Evolutionary conservation across 495 filamentous ascomycete species (phyloP).

Genomic region (Aspergillus kassunensis): DNA sequence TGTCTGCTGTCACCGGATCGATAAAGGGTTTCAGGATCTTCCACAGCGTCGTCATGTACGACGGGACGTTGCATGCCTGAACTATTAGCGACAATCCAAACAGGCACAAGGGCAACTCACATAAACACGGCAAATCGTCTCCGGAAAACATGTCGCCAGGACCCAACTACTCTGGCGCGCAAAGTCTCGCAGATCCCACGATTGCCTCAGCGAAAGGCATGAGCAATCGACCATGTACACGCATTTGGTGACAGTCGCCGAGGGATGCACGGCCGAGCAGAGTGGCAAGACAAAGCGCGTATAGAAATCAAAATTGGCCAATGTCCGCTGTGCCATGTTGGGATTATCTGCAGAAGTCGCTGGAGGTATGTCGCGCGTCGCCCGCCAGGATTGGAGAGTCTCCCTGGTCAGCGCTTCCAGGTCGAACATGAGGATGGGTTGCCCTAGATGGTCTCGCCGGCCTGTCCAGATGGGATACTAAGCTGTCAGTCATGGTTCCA

Average conservation of each 20-base stretch:
- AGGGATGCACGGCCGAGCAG: constrained; percentile 20
- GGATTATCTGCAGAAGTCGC: neutral
- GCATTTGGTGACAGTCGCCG: constrained; percentile 16
- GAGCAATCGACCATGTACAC: constrained; percentile 27
- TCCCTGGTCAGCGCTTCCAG: constrained; percentile 16
- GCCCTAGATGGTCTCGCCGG: constrained; percentile 24
- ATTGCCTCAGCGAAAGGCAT: constrained; percentile 22
- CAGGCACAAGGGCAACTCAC: constrained; percentile 13
- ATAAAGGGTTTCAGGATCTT: constrained; percentile 24
- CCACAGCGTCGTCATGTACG: constrained; percentile 27
- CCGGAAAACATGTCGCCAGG: constrained; percentile 30
- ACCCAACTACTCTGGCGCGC: constrained; percentile 25
- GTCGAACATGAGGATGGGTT: constrained; percentile 27
- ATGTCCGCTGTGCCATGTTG: constrained; percentile 23
- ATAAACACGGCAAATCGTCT: constrained; percentile 26
- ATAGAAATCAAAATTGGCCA: constrained; percentile 22
- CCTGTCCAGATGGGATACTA: constrained; percentile 39
- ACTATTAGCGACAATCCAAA: neutral
- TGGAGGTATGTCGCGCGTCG: constrained; percentile 9
- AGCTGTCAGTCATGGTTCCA: neutral
- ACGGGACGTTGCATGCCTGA: constrained; percentile 28
- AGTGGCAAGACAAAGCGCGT: constrained; percentile 30
- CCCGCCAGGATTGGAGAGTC: constrained; percentile 16
- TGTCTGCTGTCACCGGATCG: constrained; percentile 26
- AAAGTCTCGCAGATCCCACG: constrained; percentile 24